Evolutionary conservation across 2,329 filamentous ascomycete genomes (phyloP).

Genomic region (Neoarthrinium moseri): DNA sequence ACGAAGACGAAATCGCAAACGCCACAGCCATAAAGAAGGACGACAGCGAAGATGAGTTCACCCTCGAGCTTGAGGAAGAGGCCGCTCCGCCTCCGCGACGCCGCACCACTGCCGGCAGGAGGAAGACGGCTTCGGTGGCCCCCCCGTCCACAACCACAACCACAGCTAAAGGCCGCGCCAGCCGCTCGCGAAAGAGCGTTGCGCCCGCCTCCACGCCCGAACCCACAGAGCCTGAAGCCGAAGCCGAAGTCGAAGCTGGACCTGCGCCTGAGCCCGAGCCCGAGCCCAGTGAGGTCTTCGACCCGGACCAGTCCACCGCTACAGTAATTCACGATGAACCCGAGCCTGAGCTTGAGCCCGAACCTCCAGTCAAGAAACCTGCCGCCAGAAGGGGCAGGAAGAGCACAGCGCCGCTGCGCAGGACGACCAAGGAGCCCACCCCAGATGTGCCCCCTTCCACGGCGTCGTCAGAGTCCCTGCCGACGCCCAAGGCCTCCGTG

Average conservation of each 20-base stretch:
- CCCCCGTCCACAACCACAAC: conserved; percentile 46
- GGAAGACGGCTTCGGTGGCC: conserved; percentile 35
- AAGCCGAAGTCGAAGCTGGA: conserved; percentile 17
- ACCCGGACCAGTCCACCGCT: conserved; percentile 46
- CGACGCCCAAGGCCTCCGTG: conserved; percentile 53
- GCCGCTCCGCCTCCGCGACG: too few species aligned
- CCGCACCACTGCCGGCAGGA: conserved; percentile 35
- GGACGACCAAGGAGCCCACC: conserved; percentile 35
- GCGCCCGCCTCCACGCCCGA: conserved; percentile 28
- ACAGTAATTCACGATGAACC: too few species aligned
- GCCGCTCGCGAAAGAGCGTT: conserved; percentile 42
- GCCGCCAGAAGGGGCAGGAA: conserved; percentile 58
- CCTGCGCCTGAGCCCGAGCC: conserved; percentile 26
- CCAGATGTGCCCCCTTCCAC: conserved; percentile 30
- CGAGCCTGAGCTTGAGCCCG: too few species aligned
- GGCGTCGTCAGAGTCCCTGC: conserved; percentile 36
- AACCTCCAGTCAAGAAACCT: conserved; percentile 32
- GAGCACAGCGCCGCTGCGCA: conserved; percentile 50
- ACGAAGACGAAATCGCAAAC: conserved; percentile 60
- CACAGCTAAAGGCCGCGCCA: too few species aligned
- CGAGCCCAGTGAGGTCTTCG: conserved; percentile 61
- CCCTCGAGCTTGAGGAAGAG: conserved; percentile 60
- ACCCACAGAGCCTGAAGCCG: neutral
- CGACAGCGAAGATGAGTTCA: conserved; percentile 72
- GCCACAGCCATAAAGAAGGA: conserved; percentile 53